phyloP scores from a whole-genome alignment of 2,329 filamentous ascomycete genomes.

The Trichoderma pleuroti region DNA sequence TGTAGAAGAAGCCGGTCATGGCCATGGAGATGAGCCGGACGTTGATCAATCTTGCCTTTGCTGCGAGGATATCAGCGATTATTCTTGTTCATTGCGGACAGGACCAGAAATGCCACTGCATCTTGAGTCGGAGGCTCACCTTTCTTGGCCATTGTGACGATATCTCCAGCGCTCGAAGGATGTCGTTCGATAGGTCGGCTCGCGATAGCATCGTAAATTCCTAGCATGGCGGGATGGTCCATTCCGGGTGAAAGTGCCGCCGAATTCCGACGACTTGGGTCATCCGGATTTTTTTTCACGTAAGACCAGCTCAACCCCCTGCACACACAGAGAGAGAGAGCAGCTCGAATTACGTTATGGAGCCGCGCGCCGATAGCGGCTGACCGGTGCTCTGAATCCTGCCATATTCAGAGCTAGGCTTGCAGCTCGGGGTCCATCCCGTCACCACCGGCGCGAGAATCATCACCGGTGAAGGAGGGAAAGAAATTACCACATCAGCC shows the following conservation, averaged over 20 bases:
- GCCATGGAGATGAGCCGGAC: slow-evolving; percentile 98
- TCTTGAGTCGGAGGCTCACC: slow-evolving; percentile 7
- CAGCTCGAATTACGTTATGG: background rate
- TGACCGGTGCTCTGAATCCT: background rate
- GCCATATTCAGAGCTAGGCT: background rate
- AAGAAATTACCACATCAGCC: background rate
- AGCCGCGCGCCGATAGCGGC: slow-evolving; percentile 16
- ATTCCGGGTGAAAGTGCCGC: slow-evolving; percentile 21
- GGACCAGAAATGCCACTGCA: too few relatives aligned
- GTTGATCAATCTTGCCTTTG: slow-evolving; percentile 85
- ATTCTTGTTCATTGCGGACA: background rate
- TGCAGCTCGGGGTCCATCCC: background rate
- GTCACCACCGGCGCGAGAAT: background rate
- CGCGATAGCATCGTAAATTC: slow-evolving; percentile 15
- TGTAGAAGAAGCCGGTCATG: slow-evolving; percentile 97
- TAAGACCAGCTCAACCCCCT: background rate
- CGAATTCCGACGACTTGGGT: slow-evolving; percentile 2
- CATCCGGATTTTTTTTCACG: background rate
- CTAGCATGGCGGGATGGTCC: background rate
- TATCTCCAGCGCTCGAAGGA: background rate
- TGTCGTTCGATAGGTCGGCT: background rate
- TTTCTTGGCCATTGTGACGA: slow-evolving; percentile 28
- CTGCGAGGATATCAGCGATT: slow-evolving; percentile 41
- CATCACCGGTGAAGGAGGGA: background rate
- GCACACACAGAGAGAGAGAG: background rate